Evolutionary conservation across 2,329 filamentous ascomycete species (phyloP).

Genomic region (Nemania bipapillata): DNA sequence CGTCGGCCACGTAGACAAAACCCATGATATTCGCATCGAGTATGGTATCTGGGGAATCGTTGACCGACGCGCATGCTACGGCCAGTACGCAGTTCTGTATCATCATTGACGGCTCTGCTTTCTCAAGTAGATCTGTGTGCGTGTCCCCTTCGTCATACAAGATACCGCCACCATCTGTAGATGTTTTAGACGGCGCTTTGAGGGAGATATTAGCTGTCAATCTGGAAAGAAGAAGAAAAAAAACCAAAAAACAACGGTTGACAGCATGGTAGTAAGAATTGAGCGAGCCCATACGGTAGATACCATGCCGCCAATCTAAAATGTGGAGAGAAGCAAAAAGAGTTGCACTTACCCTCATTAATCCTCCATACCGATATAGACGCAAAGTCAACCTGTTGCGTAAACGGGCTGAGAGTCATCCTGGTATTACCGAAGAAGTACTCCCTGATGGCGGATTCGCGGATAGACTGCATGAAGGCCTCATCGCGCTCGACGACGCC

Average conservation of each 20-base stretch:
- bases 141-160: conserved; percentile 40
- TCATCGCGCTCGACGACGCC: conserved; percentile 83
- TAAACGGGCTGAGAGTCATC: conserved; percentile 84
- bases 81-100: conserved; percentile 86
- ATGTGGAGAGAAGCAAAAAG: neutral
- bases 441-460: conserved; percentile 82
- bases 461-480: conserved; percentile 75
- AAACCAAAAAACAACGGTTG: no score
- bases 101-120: conserved; percentile 70
- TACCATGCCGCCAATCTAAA: no score
- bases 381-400: conserved; percentile 82
- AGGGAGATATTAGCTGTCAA: conserved; percentile 1
- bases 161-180: conserved; percentile 29
- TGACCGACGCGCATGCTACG: conserved; percentile 79
- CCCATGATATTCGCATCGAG: conserved; percentile 87
- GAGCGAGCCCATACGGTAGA: no score
- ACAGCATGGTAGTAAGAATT: no score
- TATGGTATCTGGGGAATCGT: conserved; percentile 76
- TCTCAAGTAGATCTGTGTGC: conserved; percentile 63
- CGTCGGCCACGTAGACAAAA: conserved; percentile 90
- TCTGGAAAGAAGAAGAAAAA: no score
- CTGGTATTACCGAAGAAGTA: conserved; percentile 92
- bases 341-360: conserved; percentile 63
- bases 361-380: conserved; percentile 78
- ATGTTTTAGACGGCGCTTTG: conserved; percentile 26